These are phyloP conservation scores for Petrea volubilis DNA, from an alignment of 257 asterid genomes.

Conservation along the genomic window DNA sequence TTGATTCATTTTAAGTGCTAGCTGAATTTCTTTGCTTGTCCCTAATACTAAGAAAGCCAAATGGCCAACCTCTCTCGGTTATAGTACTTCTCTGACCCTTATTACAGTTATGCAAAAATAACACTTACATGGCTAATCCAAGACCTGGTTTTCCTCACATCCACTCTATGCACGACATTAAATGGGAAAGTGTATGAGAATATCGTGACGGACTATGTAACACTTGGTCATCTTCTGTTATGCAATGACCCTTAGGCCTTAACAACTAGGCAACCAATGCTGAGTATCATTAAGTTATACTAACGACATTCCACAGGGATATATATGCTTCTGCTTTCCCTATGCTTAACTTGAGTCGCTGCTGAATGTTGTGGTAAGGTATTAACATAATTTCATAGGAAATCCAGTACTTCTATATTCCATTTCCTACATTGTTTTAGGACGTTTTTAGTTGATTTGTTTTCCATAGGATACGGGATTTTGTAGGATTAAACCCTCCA, in stretches of 20 bases:
- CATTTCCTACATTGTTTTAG: not conserved
- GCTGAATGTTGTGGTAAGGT: too few relatives aligned
- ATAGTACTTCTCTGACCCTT: not conserved
- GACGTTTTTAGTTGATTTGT: too few relatives aligned
- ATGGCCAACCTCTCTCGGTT: not conserved
- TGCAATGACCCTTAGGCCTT: not conserved
- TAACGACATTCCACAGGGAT: not conserved
- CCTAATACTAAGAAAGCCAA: conserved; percentile 7
- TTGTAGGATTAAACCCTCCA: too few relatives aligned
- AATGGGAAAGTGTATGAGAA: not conserved
- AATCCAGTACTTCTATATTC: not conserved
- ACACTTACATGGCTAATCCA: not conserved
- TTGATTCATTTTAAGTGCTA: not conserved
- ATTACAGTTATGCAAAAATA: not conserved
- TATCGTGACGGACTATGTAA: not conserved
- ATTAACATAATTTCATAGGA: too few relatives aligned
- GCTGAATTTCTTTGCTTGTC: not conserved
- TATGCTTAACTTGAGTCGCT: not conserved
- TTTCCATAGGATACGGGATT: too few relatives aligned
- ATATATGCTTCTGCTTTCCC: not conserved
- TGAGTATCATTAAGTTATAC: not conserved
- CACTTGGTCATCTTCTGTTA: not conserved
- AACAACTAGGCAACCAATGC: not conserved
- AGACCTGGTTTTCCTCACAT: not conserved
- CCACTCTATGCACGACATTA: not conserved